Conservation (phyloP, 2,329 filamentous ascomycete species). For the Fusarium udum region DNA sequence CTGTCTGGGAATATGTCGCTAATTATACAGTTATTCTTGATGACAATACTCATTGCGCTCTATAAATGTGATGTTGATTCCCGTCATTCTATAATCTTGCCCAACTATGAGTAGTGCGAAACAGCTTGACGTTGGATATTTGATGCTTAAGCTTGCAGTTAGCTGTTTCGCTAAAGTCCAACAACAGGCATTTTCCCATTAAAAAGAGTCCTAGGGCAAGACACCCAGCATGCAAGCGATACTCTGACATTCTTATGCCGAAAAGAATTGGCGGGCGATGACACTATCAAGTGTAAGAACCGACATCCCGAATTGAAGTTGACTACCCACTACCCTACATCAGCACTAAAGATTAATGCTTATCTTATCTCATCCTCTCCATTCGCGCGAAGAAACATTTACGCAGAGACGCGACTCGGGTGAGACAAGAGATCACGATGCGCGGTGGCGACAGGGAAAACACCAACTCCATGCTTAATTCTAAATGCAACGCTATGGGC, state of each 20-base stretch:
- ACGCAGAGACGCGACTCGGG: not conserved
- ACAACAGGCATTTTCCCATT: not conserved
- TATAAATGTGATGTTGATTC: accelerated
- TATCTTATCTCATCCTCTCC: not conserved
- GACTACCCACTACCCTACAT: not conserved
- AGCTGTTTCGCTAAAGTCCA: not conserved
- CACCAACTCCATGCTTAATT: not conserved
- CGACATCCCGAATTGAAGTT: no score
- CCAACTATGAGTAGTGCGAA: accelerated
- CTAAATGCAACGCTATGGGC: not conserved
- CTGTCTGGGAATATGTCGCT: not conserved
- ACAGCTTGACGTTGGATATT: accelerated
- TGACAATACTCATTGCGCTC: accelerated
- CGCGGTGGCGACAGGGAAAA: not conserved
- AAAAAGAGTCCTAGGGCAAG: accelerated
- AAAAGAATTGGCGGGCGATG: not conserved
- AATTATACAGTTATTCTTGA: no score
- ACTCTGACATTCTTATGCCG: no score
- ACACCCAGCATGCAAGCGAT: no score
- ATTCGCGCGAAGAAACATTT: not conserved
- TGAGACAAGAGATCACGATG: not conserved
- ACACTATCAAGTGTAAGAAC: not conserved
- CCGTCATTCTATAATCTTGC: no score
- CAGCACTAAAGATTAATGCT: accelerated
- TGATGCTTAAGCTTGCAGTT: no score